A percentile compares a stretch with the other conserved stretches of the same genome.
These are phyloP conservation scores for Isoetes engelmannii DNA, from an alignment of 83 land plant species.

Conservation along the genomic window DNA sequence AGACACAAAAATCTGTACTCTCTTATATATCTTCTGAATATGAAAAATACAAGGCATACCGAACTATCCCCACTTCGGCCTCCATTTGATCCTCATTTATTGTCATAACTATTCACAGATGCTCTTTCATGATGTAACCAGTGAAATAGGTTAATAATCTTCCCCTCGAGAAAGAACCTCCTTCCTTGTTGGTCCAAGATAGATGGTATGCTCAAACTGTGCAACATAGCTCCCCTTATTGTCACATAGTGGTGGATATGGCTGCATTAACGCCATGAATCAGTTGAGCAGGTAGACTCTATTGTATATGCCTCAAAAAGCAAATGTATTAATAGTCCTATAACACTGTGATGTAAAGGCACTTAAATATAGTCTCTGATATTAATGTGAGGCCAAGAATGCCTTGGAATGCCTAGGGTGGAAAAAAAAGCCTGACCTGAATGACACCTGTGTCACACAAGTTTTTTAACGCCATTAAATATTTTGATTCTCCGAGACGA, in stretches of 20 bases:
- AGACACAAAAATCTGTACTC: no score
- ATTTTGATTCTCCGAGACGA: slow-evolving; percentile 89
- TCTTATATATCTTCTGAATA: no score
- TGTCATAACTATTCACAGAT: no score
- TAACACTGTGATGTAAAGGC: background rate
- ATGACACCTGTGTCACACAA: slow-evolving; percentile 91
- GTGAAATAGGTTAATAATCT: slow-evolving; percentile 45
- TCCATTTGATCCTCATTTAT: no score
- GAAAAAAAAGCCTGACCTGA: slow-evolving; percentile 46
- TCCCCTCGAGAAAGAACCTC: slow-evolving; percentile 93
- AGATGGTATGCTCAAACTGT: slow-evolving; percentile 90
- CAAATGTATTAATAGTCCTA: background rate
- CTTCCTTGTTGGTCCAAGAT: slow-evolving; percentile 91
- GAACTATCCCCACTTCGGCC: no score
- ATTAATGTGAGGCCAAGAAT: background rate
- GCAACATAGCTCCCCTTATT: slow-evolving; percentile 87
- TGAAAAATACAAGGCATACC: no score
- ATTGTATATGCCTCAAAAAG: background rate
- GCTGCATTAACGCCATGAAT: slow-evolving; percentile 39
- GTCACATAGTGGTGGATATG: slow-evolving; percentile 89
- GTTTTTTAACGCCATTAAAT: slow-evolving; percentile 90
- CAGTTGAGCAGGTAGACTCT: background rate
- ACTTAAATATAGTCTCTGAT: background rate
- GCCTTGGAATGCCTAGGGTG: background rate
- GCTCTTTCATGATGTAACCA: no score